Evolutionary conservation across 768 basidiomycete species (phyloP).

Genomic region (Phanerochaete carnosa): DNA sequence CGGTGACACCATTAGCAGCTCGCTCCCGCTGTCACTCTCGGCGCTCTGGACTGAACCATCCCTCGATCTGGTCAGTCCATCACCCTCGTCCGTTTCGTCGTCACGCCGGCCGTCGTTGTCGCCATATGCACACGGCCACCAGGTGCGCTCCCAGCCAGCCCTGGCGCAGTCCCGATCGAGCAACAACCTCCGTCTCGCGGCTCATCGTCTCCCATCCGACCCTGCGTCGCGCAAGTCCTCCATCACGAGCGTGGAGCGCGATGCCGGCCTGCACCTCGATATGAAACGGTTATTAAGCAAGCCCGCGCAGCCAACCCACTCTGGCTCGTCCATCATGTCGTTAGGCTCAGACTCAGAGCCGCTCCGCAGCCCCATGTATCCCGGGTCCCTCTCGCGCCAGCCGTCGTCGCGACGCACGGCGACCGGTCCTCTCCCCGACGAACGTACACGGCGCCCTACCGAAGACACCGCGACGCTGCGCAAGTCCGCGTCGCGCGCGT

Average conservation of each 20-base stretch:
- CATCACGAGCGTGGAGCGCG: slow-evolving; percentile 19
- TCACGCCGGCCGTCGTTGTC: slow-evolving; percentile 3
- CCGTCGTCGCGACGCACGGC: neutral
- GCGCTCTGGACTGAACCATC: neutral
- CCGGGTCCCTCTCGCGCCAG: neutral
- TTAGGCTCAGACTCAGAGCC: slow-evolving; percentile 23
- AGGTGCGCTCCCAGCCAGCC: neutral
- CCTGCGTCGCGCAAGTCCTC: slow-evolving; percentile 19
- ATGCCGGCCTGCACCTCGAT: slow-evolving; percentile 24
- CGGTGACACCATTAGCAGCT: slow-evolving; percentile 2
- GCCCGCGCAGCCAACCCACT: slow-evolving; percentile 21
- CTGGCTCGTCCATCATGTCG: slow-evolving; percentile 21
- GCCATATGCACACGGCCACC: neutral
- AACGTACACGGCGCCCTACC: neutral
- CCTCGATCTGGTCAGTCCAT: neutral
- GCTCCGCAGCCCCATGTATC: slow-evolving; percentile 12
- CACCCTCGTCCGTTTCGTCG: neutral
- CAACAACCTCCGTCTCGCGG: slow-evolving; percentile 5
- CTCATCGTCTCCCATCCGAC: neutral
- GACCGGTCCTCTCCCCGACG: neutral
- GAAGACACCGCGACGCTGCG: neutral
- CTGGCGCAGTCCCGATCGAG: neutral
- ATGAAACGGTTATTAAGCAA: slow-evolving; percentile 29
- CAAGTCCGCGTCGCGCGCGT: neutral
- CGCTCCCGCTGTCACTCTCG: slow-evolving; percentile 10